Evolutionary conservation across 257 asterid species (phyloP), one percentile per base, ranked within the genome.

Genomic region (Solanum pimpinellifolium): DNA sequence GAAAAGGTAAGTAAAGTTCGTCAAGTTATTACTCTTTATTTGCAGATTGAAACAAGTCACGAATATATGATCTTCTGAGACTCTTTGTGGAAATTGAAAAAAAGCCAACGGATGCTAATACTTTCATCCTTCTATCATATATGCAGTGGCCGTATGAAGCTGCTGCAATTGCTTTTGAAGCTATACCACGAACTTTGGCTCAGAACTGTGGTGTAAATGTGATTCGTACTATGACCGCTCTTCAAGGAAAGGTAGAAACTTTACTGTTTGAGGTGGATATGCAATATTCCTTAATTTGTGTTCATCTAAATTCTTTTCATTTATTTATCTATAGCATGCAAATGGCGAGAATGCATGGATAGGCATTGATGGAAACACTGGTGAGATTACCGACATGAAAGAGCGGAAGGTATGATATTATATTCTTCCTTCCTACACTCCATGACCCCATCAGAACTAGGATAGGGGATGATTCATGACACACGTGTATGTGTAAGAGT

Each of bases 111-210:
- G 66, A 80, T 3, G 15, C 68, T 80, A 27, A 44, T 14, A 80
- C 29, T 47, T n/a, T 42, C n/a, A 66, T 66, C 41, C 83, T 10
- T 33, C 33, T 84, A 59, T 84, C 76, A 46, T 39, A 49, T 85
- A 29, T 27, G 89, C 92, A 95, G 99, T 96, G 99, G 99, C 98
- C 99, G 66, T 96, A 96, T 91, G 99, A 96, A 95, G 98, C 98
- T 88, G 99, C 98, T 87, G 99, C 99, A 69, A 89, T 94, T 65
- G 99, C 99, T 88, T 96, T 96, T 88, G 99, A 96, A 91, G 97
- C 99, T 86, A 96, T 96, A 87, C 99, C 99, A 33, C 94, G 98
- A 90, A 97, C 99, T 87, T 91, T 97, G 91, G 98, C 97, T 52
- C 99, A 97, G 93, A 97, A 97, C 92, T 97, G 99, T 83, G 99